Evolutionary conservation across 192 early-diverging fungal genomes (phyloP).

Genomic region (Entomortierella lignicola): DNA sequence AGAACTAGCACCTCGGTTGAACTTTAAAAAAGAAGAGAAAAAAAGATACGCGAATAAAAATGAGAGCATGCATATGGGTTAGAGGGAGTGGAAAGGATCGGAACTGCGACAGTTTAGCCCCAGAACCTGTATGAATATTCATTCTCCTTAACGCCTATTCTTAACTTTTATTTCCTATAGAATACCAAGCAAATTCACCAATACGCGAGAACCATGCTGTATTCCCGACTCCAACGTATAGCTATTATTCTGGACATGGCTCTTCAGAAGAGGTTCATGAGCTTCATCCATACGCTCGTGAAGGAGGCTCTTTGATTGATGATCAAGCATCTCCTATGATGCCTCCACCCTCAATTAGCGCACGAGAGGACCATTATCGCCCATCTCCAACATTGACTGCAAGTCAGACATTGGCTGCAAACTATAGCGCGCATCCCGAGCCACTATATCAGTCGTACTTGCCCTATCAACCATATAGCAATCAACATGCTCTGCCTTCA

Average conservation of each 20-base stretch:
- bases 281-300: slow-evolving; percentile 6
- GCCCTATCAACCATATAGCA: slow-evolving; percentile 37
- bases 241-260: slow-evolving; percentile 19
- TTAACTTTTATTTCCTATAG: slow-evolving; percentile 7
- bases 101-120: neutral
- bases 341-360: slow-evolving; percentile 19
- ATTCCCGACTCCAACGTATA: neutral
- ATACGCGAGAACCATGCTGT: slow-evolving; percentile 16
- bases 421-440: slow-evolving; percentile 25
- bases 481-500: slow-evolving; percentile 28
- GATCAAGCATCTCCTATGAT: slow-evolving; percentile 21
- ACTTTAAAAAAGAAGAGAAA: neutral
- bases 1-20: neutral
- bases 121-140: neutral
- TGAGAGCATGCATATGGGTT: neutral
- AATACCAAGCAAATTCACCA: slow-evolving; percentile 46
- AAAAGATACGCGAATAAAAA: neutral
- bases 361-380: slow-evolving; percentile 33
- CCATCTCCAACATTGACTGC: slow-evolving; percentile 36
- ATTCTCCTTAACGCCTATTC: neutral
- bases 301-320: slow-evolving; percentile 3
- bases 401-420: slow-evolving; percentile 37
- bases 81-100: neutral
- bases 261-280: slow-evolving; percentile 33
- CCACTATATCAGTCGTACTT: slow-evolving; percentile 27